Percentiles rank a stretch among this genome's conserved stretches.
phyloP scores from a whole-genome alignment of 1,139 yeast genomes.

The Blastobotrys buckinghamii region DNA sequence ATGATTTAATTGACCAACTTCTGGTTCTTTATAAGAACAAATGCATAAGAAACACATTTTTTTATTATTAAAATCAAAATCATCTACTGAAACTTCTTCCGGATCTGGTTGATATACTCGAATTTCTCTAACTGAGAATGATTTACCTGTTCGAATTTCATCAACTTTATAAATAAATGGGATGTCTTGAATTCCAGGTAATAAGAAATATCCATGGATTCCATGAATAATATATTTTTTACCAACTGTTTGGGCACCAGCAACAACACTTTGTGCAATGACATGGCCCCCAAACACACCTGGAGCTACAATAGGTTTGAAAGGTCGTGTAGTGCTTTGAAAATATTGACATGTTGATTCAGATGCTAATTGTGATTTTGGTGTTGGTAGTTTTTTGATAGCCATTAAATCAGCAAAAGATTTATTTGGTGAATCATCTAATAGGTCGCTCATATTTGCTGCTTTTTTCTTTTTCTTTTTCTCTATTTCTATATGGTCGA shows the following conservation, averaged over 20 bases:
- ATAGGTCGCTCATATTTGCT: background rate
- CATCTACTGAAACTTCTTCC: constrained; percentile 13
- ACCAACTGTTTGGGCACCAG: constrained; percentile 27
- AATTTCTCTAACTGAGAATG: constrained; percentile 27
- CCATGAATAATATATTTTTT: constrained; percentile 18
- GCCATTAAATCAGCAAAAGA: constrained; percentile 26
- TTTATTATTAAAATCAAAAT: constrained; percentile 20
- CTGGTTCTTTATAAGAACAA: constrained; percentile 28
- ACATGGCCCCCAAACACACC: constrained; percentile 34
- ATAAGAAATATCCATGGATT: constrained; percentile 30
- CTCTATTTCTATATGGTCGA: too few relatives aligned
- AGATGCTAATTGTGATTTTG: constrained; percentile 10
- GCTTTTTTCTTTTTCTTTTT: background rate
- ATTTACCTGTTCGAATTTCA: constrained; percentile 26
- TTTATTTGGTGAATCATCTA: constrained; percentile 19
- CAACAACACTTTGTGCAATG: constrained; percentile 28
- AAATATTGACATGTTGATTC: constrained; percentile 17
- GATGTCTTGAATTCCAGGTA: constrained; percentile 27
- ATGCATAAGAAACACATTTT: constrained; percentile 26
- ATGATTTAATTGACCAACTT: constrained; percentile 20
- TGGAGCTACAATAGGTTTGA: constrained; percentile 25
- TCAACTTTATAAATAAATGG: constrained; percentile 31
- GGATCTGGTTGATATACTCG: constrained; percentile 28
- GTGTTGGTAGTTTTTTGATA: constrained; percentile 18
- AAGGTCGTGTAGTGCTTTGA: constrained; percentile 24